These are phyloP conservation scores for Talaromyces sp. DNA, from an alignment of 2,329 filamentous ascomycete genomes.

Conservation along the genomic window DNA sequence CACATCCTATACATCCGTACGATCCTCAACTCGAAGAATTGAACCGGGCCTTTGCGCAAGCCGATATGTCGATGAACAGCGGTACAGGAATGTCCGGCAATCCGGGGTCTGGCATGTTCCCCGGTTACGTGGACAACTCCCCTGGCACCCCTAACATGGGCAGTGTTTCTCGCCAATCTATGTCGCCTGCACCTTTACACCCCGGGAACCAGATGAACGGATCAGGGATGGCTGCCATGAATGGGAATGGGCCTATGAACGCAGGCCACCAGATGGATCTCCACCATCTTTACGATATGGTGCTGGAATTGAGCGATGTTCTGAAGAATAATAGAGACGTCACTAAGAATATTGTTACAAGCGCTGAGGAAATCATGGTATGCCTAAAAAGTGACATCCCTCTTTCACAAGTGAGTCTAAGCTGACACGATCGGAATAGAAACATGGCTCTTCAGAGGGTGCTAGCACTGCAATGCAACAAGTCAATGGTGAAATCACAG, in stretches of 20 bases:
- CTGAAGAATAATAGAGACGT: slow-evolving; percentile 54
- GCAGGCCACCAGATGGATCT: slow-evolving; percentile 57
- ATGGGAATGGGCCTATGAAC: slow-evolving; percentile 45
- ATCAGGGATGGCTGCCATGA: slow-evolving; percentile 41
- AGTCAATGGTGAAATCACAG: slow-evolving; percentile 47
- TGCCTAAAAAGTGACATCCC: slow-evolving; percentile 10
- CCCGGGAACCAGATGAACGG: slow-evolving; percentile 39
- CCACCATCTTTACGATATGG: slow-evolving; percentile 54
- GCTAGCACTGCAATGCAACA: slow-evolving; percentile 45
- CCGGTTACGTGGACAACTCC: slow-evolving; percentile 37
- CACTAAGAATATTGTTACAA: slow-evolving; percentile 52
- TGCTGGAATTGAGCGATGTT: slow-evolving; percentile 53
- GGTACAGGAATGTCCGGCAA: slow-evolving; percentile 31
- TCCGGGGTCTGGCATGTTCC: slow-evolving; percentile 34
- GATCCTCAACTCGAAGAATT: slow-evolving; percentile 38
- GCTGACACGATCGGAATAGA: slow-evolving; percentile 33
- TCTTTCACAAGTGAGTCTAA: background rate
- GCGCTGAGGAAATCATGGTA: slow-evolving; percentile 54
- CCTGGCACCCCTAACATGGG: slow-evolving; percentile 33
- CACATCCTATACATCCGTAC: slow-evolving; percentile 23
- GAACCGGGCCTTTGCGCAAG: slow-evolving; percentile 39
- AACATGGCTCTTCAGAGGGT: slow-evolving; percentile 46
- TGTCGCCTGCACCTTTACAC: slow-evolving; percentile 37
- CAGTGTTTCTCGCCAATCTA: slow-evolving; percentile 38
- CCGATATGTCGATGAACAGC: slow-evolving; percentile 41